A percentile compares a stretch with the other conserved stretches of the same genome.
These are phyloP conservation scores for Penicillium fuscoglaucum DNA, from an alignment of 2,329 filamentous ascomycete species.

Conservation along the genomic window DNA sequence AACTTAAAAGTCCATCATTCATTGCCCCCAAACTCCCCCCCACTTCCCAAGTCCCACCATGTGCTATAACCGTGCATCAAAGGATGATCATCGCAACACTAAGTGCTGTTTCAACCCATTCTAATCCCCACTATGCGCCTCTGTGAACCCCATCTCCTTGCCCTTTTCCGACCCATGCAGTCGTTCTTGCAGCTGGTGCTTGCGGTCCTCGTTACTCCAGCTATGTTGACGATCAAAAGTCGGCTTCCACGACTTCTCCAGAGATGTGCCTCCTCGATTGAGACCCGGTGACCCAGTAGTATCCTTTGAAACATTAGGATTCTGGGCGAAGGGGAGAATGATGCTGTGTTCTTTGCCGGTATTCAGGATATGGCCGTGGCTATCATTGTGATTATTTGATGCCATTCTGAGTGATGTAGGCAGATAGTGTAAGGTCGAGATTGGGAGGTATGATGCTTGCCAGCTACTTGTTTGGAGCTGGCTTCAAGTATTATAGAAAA, in stretches of 20 bases:
- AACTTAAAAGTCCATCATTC: background rate
- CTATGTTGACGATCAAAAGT: slow-evolving; percentile 33
- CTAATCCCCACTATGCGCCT: slow-evolving; percentile 44
- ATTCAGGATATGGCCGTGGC: slow-evolving; percentile 10
- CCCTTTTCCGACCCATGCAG: slow-evolving; percentile 42
- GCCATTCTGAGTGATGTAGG: background rate
- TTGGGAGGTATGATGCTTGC: background rate
- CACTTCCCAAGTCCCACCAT: slow-evolving; percentile 2
- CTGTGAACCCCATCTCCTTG: slow-evolving; percentile 58
- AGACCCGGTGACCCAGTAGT: background rate
- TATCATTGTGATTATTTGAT: background rate
- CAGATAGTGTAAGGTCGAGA: background rate
- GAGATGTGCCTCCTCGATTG: background rate
- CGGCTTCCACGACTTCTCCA: slow-evolving; percentile 32
- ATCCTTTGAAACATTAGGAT: background rate
- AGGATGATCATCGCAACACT: slow-evolving; percentile 1
- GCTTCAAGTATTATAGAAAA: background rate
- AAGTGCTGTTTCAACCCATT: background rate
- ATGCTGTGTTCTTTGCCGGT: slow-evolving; percentile 9
- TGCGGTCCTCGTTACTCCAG: slow-evolving; percentile 54
- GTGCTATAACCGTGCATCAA: background rate
- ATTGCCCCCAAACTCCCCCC: background rate
- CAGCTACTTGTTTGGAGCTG: background rate
- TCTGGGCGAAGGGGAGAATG: background rate
- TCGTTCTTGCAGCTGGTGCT: slow-evolving; percentile 55